These are phyloP conservation scores for Oleoguttula mirabilis DNA, from an alignment of 495 filamentous ascomycete genomes.

Conservation along the genomic window DNA sequence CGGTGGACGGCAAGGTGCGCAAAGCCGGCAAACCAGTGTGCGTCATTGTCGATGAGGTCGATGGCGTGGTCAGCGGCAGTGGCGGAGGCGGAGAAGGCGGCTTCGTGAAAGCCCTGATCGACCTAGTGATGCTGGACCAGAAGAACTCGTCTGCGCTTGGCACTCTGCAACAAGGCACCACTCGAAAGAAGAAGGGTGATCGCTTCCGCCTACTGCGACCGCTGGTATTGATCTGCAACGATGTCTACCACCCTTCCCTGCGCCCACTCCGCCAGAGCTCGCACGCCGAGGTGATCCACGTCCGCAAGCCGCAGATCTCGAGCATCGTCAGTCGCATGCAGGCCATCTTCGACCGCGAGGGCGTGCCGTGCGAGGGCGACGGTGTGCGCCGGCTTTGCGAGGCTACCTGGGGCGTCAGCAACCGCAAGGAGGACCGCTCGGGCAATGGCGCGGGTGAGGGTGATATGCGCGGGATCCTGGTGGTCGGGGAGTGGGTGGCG, in stretches of 20 bases:
- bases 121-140: constrained; percentile 72
- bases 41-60: constrained; percentile 90
- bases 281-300: constrained; percentile 81
- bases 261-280: constrained; percentile 68
- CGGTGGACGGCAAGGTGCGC: constrained; percentile 48
- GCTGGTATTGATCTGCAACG: constrained; percentile 89
- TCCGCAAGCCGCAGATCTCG: constrained; percentile 76
- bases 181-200: constrained; percentile 55
- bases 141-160: constrained; percentile 47
- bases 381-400: constrained; percentile 84
- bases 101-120: constrained; percentile 89
- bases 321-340: constrained; percentile 76
- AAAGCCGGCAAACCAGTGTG: constrained; percentile 80
- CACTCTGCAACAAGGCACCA: constrained; percentile 23
- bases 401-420: constrained; percentile 76
- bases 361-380: constrained; percentile 72
- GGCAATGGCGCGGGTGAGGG: constrained; percentile 58
- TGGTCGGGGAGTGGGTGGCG: constrained; percentile 91
- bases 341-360: constrained; percentile 71
- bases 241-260: constrained; percentile 87
- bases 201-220: constrained; percentile 76
- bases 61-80: constrained; percentile 75
- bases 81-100: constrained; percentile 69
- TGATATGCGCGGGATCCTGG: constrained; percentile 84
- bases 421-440: constrained; percentile 45